Evolutionary conservation across 768 basidiomycete genomes (phyloP), one percentile per base, ranked within the genome.

Genomic region (Xerocomellus dryophilus): DNA sequence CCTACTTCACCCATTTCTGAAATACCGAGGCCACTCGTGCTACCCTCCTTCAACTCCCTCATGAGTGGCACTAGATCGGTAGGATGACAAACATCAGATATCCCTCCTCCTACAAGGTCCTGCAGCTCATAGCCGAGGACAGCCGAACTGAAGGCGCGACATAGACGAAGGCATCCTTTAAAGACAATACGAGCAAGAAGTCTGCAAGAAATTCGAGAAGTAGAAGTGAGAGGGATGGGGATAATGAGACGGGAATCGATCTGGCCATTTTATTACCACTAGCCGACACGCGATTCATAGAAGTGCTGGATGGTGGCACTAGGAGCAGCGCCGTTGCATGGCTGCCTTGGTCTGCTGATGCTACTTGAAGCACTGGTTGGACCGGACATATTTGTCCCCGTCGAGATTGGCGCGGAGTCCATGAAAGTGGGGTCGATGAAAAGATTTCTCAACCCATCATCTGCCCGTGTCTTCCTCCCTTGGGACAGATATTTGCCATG

Each of bases 101-200:
- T 78, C 9, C 81, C 79, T 78, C 9, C 81, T 79, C 63, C 81
- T 83, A 91, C 78, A 51, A 98, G 83, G 53, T 95, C 92, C 29
- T 82, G 77, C 3, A 93, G 85, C 23, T 87, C 83, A 73, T 95
- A n/a, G n/a, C n/a, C n/a, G n/a, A n/a, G n/a, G n/a, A n/a, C n/a
- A 81, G 74, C 11, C 80, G 73, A 18, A 96, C 83, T 23, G 87
- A 81, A 1, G 93, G 93, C 0, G 93, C 90, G 47, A 93, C 90
- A 68, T 97, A 99, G 44, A 96, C 83, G 71, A 98, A 93, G 15
- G 81, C 78, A 27, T 95, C 96, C 66, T 98, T 95, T 61, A 97
- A 82, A 3, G 90, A 93, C 39, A 98, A 78, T 50, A 97, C 94
- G 65, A 90, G 88, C 23, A 97, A 75, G 66, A 96, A 91, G 68